Conservation (phyloP, 352 stramenopile genomes). For the Phytophthora europaea region DNA sequence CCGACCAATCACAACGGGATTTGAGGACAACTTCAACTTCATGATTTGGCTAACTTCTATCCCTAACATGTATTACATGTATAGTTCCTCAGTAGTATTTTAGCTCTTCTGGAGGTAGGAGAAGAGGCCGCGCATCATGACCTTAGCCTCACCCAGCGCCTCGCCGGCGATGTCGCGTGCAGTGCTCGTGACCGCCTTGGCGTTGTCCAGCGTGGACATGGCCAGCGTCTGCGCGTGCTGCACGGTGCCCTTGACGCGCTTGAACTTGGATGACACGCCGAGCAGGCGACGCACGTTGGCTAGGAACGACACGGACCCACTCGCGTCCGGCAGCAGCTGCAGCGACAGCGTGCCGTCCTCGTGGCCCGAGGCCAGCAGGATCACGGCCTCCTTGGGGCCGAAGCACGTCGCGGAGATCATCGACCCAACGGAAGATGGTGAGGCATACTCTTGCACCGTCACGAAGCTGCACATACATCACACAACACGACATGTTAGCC, state of each 20-base stretch:
- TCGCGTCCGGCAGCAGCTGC: slow-evolving; percentile 84
- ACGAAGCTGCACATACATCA: slow-evolving; percentile 54
- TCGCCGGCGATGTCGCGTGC: slow-evolving; percentile 88
- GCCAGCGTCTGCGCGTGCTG: slow-evolving; percentile 90
- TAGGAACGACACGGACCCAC: slow-evolving; percentile 81
- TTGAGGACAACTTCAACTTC: background rate
- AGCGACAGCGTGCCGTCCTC: slow-evolving; percentile 80
- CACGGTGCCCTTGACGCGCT: slow-evolving; percentile 89
- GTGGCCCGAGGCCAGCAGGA: slow-evolving; percentile 76
- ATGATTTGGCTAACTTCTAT: background rate
- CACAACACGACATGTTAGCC: background rate
- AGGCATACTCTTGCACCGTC: slow-evolving; percentile 79
- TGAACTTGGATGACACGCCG: slow-evolving; percentile 84
- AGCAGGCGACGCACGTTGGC: slow-evolving; percentile 77
- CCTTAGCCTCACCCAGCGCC: slow-evolving; percentile 85
- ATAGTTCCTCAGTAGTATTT: background rate
- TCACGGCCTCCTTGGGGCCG: slow-evolving; percentile 82
- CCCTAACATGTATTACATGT: background rate
- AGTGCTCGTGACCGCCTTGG: slow-evolving; percentile 85
- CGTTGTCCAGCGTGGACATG: slow-evolving; percentile 84
- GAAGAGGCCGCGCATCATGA: slow-evolving; percentile 83
- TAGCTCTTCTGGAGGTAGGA: slow-evolving; percentile 65
- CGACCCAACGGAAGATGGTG: slow-evolving; percentile 36
- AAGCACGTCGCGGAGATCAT: slow-evolving; percentile 73
- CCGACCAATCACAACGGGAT: background rate